A percentile compares a stretch with the other conserved stretches of the same genome.
Conservation (phyloP, 2,329 filamentous ascomycete genomes). For the Eutypella sp. region DNA sequence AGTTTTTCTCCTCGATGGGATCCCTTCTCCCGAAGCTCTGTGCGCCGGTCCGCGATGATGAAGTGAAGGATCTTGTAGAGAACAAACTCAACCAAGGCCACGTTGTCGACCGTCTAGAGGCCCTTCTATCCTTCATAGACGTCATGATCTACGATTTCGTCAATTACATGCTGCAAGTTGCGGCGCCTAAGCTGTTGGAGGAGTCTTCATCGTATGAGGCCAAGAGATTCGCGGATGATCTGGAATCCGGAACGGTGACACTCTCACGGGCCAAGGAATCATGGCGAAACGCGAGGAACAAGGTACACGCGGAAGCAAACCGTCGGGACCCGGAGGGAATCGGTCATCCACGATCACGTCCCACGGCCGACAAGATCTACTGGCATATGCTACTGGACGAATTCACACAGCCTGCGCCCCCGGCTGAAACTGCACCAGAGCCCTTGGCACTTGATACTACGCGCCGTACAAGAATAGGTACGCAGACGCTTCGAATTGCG, state of each 20-base stretch:
- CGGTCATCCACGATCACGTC: slow-evolving; percentile 56
- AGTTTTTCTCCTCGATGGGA: slow-evolving; percentile 73
- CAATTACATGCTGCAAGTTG: slow-evolving; percentile 71
- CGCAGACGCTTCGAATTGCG: slow-evolving; percentile 59
- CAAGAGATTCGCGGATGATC: slow-evolving; percentile 62
- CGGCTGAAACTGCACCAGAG: slow-evolving; percentile 59
- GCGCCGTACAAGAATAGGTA: slow-evolving; percentile 55
- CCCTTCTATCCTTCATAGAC: slow-evolving; percentile 70
- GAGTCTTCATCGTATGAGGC: slow-evolving; percentile 70
- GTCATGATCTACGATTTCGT: slow-evolving; percentile 75
- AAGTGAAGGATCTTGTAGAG: slow-evolving; percentile 64
- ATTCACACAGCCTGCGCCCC: slow-evolving; percentile 60
- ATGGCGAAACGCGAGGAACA: slow-evolving; percentile 60
- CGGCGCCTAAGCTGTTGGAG: slow-evolving; percentile 65
- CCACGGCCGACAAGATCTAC: slow-evolving; percentile 66
- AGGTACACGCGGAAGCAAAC: slow-evolving; percentile 60
- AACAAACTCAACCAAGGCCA: slow-evolving; percentile 55
- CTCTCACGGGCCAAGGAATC: slow-evolving; percentile 58
- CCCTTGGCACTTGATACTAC: slow-evolving; percentile 65
- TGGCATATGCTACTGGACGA: slow-evolving; percentile 70
- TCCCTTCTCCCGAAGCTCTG: slow-evolving; percentile 73
- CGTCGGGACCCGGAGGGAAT: slow-evolving; percentile 66
- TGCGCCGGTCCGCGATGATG: slow-evolving; percentile 72
- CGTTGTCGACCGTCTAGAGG: slow-evolving; percentile 71
- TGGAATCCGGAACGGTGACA: slow-evolving; percentile 50